A percentile compares a stretch with the other conserved stretches of the same genome.
These are phyloP conservation scores for Claviceps spartinae DNA, from an alignment of 2,329 filamentous ascomycete genomes.

Conservation along the genomic window DNA sequence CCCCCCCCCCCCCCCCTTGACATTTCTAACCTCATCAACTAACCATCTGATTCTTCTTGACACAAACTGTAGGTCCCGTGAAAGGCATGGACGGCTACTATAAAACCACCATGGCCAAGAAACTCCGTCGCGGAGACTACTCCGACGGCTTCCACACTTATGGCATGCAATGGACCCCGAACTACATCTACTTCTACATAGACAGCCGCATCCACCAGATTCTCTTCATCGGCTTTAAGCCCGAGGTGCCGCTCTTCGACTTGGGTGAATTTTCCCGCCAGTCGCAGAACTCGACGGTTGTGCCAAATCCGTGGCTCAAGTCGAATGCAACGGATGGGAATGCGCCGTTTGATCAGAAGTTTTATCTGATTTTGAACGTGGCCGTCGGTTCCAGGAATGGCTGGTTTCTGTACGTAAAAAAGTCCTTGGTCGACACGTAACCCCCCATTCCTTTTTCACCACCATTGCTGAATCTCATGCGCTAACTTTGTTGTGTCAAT, in stretches of 20 bases:
- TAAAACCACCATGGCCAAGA: conserved; percentile 19
- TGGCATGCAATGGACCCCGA: conserved; percentile 37
- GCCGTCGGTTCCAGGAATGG: conserved; percentile 35
- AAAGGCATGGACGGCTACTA: conserved; percentile 19
- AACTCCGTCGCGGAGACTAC: conserved; percentile 24
- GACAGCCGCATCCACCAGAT: conserved; percentile 29
- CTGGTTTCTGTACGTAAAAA: conserved; percentile 27
- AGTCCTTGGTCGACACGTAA: too few species aligned
- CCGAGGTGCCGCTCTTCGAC: conserved; percentile 23
- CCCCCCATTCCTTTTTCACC: background rate
- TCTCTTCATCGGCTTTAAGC: conserved; percentile 23
- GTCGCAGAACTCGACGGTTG: conserved; percentile 26
- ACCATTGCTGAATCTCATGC: background rate
- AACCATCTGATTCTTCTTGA: background rate
- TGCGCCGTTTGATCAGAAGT: conserved; percentile 37
- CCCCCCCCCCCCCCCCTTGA: background rate
- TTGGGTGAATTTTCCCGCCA: conserved; percentile 27
- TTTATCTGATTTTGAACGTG: conserved; percentile 38
- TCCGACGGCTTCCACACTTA: conserved; percentile 34
- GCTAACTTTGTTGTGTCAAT: too few species aligned
- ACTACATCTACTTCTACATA: conserved; percentile 40
- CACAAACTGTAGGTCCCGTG: conserved; percentile 11
- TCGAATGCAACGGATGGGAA: conserved; percentile 23
- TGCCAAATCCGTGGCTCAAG: conserved; percentile 30
- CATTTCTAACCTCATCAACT: too few species aligned